phyloP scores from a whole-genome alignment of 148 eudicot genomes.

The Rhododendron vialii region DNA sequence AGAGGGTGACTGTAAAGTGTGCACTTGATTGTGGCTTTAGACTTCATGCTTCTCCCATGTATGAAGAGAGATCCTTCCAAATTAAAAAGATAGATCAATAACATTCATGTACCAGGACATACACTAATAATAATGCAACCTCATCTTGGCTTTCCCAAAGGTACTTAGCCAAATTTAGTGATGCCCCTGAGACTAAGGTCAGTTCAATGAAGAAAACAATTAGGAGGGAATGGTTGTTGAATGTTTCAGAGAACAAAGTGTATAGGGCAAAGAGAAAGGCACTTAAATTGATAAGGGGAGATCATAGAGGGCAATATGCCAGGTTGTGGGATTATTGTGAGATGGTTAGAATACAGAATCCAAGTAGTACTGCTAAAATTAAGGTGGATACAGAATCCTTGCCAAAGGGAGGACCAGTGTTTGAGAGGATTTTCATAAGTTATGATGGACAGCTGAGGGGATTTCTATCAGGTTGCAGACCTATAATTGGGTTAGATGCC shows the following conservation, averaged over 20 bases:
- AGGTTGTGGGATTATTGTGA: neutral
- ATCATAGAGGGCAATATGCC: neutral
- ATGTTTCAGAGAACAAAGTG: neutral
- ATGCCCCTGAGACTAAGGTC: neutral
- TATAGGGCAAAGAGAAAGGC: neutral
- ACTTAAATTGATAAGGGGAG: neutral
- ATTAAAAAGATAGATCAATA: too few relatives aligned
- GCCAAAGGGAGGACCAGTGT: neutral
- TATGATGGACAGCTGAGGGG: too few relatives aligned
- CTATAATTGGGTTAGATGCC: too few relatives aligned
- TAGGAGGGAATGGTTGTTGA: neutral
- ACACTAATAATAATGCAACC: neutral
- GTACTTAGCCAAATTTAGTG: neutral
- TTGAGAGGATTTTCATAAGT: too few relatives aligned
- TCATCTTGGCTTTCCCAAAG: neutral
- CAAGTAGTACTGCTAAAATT: too few relatives aligned
- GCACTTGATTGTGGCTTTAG: too few relatives aligned
- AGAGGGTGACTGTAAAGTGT: too few relatives aligned
- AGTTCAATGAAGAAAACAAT: neutral
- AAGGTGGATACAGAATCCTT: too few relatives aligned
- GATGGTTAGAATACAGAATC: neutral
- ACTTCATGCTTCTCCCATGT: too few relatives aligned
- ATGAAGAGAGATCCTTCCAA: neutral
- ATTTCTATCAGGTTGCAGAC: too few relatives aligned
- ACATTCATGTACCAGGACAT: neutral